Evolutionary conservation across 129 eudicot genomes (phyloP), one percentile per base, ranked within the genome.

Genomic region (Pseudognaphalium luteoalbum): DNA sequence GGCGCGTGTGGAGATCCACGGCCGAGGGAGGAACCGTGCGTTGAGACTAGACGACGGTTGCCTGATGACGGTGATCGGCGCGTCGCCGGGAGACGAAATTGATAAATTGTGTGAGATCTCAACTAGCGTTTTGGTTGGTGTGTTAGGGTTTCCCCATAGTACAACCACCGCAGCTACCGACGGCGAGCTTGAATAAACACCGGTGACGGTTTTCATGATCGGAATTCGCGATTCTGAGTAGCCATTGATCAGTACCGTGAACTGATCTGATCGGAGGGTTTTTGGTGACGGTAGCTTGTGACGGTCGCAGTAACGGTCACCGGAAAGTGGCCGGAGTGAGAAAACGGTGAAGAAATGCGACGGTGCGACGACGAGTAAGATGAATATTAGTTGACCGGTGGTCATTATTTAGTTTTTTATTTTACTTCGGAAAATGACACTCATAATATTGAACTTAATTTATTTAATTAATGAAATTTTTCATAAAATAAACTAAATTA

Each of bases 71-170:
- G 90, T 33, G 81, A 92, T 80, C 15, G 91, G 83, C 69, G 97
- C 88, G 59, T 80, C 78, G 21, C 88, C 87, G 28, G 82, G 65
- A 63, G 83, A 86, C 4, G 85, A 66, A 6, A 52, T 47, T 6
- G 96, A 84, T 83, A 90, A 83, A 81, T 81, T 91, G 7, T 56
- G 83, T 34, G 96, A 79, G 54, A 94, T 90, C 17, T 73, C 47
- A 33, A 81, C 5, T 25, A 91, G 81, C 12, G 84, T 87, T 72
- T 74, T 21, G 0, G 72, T 12, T 0, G 85, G 56, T 30, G 98
- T 93, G 12, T 70, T 69, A 25, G 96, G 97, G 86, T 93, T 90
- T 81, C 91, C 87, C 98, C 98, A 93, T 52, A 90, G 77, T 30
- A 93, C 47, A 19, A 85, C 64, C 61, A 93, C 87, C 73, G 87